These are phyloP conservation scores for Russula ochroleuca DNA, from an alignment of 768 basidiomycete genomes.

Conservation along the genomic window DNA sequence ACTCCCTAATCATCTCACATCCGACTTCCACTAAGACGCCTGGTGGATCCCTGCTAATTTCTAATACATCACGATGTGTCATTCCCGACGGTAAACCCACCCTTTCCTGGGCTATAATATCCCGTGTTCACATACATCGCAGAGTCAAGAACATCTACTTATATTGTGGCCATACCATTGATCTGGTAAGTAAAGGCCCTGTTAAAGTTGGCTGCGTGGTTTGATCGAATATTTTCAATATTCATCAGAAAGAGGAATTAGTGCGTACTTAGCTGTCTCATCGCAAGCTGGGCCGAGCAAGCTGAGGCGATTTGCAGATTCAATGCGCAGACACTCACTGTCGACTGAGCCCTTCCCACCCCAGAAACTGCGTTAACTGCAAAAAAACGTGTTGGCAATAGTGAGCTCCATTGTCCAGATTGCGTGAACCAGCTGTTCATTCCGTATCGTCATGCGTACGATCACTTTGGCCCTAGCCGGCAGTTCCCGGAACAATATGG, in stretches of 20 bases:
- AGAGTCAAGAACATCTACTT: conserved; percentile 24
- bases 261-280: conserved; percentile 10
- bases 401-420: conserved; percentile 2
- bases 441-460: no score
- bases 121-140: neutral
- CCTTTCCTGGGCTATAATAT: neutral
- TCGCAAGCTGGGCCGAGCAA: neutral
- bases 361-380: conserved; percentile 20
- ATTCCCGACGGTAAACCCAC: conserved; percentile 22
- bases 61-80: conserved; percentile 20
- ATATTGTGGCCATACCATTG: conserved; percentile 20
- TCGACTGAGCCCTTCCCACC: conserved; percentile 23
- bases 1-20: conserved; percentile 14
- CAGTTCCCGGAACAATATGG: conserved; percentile 26
- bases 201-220: neutral
- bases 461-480: conserved; percentile 5
- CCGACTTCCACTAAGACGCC: conserved; percentile 11
- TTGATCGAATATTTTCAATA: neutral
- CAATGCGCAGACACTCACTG: conserved; percentile 23
- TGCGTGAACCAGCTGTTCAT: neutral
- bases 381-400: conserved; percentile 26
- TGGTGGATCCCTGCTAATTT: conserved; percentile 3
- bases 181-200: conserved; percentile 18
- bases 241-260: conserved; percentile 22
- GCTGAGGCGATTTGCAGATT: conserved; percentile 10